These are phyloP conservation scores for Yamadazyma sp. DNA, from an alignment of 1,139 yeast species.

Conservation along the genomic window DNA sequence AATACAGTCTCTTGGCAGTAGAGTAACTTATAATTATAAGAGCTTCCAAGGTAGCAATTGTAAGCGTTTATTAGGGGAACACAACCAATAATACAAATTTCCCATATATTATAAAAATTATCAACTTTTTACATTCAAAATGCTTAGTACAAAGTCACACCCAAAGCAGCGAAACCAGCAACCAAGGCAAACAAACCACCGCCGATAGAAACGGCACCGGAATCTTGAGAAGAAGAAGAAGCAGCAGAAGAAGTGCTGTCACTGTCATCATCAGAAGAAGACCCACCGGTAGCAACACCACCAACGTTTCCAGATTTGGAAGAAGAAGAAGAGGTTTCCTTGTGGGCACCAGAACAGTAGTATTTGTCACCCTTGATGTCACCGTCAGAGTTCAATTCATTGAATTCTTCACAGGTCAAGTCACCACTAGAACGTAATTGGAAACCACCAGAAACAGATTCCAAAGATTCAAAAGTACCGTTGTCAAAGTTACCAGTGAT, in stretches of 20 bases:
- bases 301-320: conserved; percentile 31
- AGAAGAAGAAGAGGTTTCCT: conserved; percentile 46
- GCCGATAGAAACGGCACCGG: conserved; percentile 29
- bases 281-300: conserved; percentile 29
- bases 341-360: conserved; percentile 72
- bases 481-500: conserved; percentile 77
- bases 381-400: conserved; percentile 65
- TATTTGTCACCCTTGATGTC: conserved; percentile 87
- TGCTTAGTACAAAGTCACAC: conserved; percentile 58
- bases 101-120: conserved; percentile 3
- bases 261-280: conserved; percentile 18
- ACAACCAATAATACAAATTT: conserved; percentile 6
- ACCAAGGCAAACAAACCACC: conserved; percentile 51
- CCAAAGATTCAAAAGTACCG: conserved; percentile 71
- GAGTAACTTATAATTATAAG: no score
- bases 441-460: conserved; percentile 90
- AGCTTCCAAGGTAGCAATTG: no score
- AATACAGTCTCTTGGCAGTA: no score
- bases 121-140: conserved; percentile 1
- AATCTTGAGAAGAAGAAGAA: conserved; percentile 23
- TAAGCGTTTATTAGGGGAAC: conserved; percentile 3
- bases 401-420: conserved; percentile 78
- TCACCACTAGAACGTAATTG: conserved; percentile 70
- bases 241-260: conserved; percentile 26
- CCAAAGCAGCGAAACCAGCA: conserved; percentile 62